Percentiles rank a stretch among this genome's conserved stretches.
Evolutionary conservation across 371 early-diverging fungal species (phyloP).

Genomic region (Mucor circinelloides): DNA sequence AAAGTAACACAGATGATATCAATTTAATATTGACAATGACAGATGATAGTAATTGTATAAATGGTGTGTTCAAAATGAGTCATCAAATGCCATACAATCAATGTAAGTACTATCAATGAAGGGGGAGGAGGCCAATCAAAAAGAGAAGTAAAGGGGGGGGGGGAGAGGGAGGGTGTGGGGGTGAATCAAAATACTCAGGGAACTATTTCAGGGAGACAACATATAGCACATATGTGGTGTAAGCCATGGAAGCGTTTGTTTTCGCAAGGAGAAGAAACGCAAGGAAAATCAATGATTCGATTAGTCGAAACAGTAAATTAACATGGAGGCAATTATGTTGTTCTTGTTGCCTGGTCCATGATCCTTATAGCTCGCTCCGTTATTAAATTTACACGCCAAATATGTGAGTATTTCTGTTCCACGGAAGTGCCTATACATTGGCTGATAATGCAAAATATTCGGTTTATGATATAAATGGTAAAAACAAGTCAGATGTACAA

Average conservation of each 20-base stretch:
- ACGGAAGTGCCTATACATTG: background rate
- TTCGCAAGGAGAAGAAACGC: background rate
- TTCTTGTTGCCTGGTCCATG: background rate
- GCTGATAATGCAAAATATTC: background rate
- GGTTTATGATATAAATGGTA: conserved; percentile 7
- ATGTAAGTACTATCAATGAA: background rate
- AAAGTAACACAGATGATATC: background rate
- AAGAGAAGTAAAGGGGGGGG: background rate
- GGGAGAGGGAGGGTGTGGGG: background rate
- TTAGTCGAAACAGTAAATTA: background rate
- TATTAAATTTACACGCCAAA: background rate
- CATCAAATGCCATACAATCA: background rate
- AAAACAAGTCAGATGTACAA: conserved; percentile 14
- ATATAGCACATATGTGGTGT: background rate
- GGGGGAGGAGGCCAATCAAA: background rate
- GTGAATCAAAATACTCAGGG: background rate
- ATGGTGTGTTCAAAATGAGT: background rate
- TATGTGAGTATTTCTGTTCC: background rate
- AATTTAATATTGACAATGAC: background rate
- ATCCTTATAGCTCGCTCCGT: background rate
- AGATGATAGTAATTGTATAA: background rate
- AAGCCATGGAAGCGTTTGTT: background rate
- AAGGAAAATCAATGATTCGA: background rate
- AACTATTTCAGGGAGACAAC: background rate
- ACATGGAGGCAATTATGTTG: background rate